phyloP scores from a whole-genome alignment of 2,329 filamentous ascomycete species.

The Beauveria bassiana region DNA sequence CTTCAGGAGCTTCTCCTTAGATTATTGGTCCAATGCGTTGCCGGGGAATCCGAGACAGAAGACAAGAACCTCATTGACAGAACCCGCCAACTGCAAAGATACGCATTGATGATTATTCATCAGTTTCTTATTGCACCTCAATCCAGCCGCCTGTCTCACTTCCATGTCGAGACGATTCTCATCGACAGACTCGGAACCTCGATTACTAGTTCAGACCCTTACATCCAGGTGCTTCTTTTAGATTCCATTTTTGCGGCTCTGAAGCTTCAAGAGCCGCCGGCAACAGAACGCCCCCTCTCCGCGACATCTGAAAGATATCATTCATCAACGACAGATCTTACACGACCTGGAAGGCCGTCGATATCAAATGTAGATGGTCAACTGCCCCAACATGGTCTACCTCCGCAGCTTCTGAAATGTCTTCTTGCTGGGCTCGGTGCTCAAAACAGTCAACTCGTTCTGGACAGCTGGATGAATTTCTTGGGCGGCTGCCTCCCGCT shows the following conservation, averaged over 20 bases:
- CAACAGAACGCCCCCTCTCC: constrained; percentile 33
- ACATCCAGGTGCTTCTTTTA: constrained; percentile 69
- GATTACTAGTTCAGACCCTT: constrained; percentile 54
- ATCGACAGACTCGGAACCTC: constrained; percentile 60
- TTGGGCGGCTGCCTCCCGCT: constrained; percentile 76
- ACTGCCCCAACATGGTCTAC: constrained; percentile 39
- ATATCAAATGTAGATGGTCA: constrained; percentile 24
- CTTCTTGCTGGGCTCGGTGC: constrained; percentile 76
- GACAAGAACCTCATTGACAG: constrained; percentile 28
- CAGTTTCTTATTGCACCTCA: constrained; percentile 61
- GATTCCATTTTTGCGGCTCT: constrained; percentile 70
- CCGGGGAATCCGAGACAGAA: not conserved
- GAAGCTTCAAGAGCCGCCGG: constrained; percentile 48
- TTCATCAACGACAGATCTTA: constrained; percentile 32
- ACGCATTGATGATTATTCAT: constrained; percentile 61
- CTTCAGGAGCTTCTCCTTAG: constrained; percentile 63
- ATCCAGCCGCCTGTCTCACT: constrained; percentile 47
- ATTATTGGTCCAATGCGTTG: constrained; percentile 56
- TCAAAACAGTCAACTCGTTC: constrained; percentile 60
- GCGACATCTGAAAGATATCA: constrained; percentile 41
- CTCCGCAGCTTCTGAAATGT: constrained; percentile 70
- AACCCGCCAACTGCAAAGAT: constrained; percentile 61
- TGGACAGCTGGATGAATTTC: constrained; percentile 90
- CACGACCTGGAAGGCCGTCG: constrained; percentile 32
- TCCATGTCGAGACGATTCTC: constrained; percentile 63